Evolutionary conservation across 225 moss, liverwort and hornwort genomes (phyloP).

Genomic region (Asterella californica): DNA sequence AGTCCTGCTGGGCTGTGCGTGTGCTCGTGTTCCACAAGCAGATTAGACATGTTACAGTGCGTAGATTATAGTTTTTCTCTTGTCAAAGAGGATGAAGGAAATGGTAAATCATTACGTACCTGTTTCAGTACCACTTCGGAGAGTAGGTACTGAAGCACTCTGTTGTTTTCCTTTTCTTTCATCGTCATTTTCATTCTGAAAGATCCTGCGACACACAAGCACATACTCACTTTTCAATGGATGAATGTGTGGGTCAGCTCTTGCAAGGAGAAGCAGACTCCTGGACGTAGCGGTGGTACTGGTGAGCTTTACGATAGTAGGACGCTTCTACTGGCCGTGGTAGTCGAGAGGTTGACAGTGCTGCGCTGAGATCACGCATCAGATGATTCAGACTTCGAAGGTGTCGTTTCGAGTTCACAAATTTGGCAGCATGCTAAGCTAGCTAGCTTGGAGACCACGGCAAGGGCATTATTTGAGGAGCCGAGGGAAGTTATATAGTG

Average conservation of each 20-base stretch:
- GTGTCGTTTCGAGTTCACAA: constrained; percentile 14
- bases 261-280: constrained; percentile 23
- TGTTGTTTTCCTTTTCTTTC: no score
- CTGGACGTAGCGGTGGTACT: constrained; percentile 16
- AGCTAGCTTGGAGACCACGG: constrained; percentile 16
- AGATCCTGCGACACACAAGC: no score
- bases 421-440: constrained; percentile 17
- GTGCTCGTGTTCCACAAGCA: not conserved
- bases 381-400: constrained; percentile 1
- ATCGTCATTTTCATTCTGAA: not conserved
- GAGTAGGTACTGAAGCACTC: no score
- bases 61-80: not conserved
- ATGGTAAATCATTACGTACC: not conserved
- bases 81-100: not conserved
- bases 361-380: not conserved
- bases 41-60: not conserved
- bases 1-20: not conserved
- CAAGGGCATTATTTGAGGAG: constrained; percentile 13
- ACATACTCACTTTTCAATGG: not conserved
- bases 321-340: constrained; percentile 24
- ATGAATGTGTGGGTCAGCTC: constrained; percentile 8
- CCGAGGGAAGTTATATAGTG: constrained; percentile 5
- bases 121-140: not conserved
- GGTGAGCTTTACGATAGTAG: constrained; percentile 14
- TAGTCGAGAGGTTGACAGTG: constrained; percentile 14